These are phyloP conservation scores for Brasenia schreberi DNA, from an alignment of 164 flowering plant species.

Conservation along the genomic window DNA sequence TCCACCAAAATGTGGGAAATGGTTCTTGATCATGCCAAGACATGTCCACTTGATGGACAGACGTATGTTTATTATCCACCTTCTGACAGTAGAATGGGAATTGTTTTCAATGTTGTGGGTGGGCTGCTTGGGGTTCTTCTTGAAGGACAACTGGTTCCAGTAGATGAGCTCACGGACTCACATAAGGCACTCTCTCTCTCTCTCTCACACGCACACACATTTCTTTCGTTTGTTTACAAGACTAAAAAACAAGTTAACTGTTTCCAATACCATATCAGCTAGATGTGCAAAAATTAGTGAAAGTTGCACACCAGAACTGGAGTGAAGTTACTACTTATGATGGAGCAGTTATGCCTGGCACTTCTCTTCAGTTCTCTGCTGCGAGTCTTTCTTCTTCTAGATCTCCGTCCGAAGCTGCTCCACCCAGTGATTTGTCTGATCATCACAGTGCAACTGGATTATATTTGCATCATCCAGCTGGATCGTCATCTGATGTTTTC, in stretches of 20 bases:
- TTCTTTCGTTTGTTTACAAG: constrained; percentile 1
- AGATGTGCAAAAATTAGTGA: constrained; percentile 38
- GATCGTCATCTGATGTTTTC: constrained; percentile 35
- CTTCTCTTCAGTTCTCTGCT: constrained; percentile 20
- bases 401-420: constrained; percentile 19
- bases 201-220: neutral
- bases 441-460: constrained; percentile 20
- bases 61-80: constrained; percentile 28
- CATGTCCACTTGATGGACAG: constrained; percentile 41
- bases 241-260: too few relatives aligned
- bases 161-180: constrained; percentile 42
- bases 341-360: constrained; percentile 18
- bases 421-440: constrained; percentile 10
- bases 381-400: constrained; percentile 13
- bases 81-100: constrained; percentile 31
- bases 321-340: constrained; percentile 35
- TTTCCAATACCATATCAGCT: constrained; percentile 18
- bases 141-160: constrained; percentile 29
- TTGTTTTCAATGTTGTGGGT: constrained; percentile 61
- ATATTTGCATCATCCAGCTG: constrained; percentile 20
- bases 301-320: constrained; percentile 42
- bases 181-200: constrained; percentile 35
- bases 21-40: constrained; percentile 60
- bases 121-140: constrained; percentile 40
- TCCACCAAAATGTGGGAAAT: constrained; percentile 73